These are phyloP conservation scores for Magnusiomyces tetraspermus DNA, from an alignment of 1,139 yeast genomes.

Conservation along the genomic window DNA sequence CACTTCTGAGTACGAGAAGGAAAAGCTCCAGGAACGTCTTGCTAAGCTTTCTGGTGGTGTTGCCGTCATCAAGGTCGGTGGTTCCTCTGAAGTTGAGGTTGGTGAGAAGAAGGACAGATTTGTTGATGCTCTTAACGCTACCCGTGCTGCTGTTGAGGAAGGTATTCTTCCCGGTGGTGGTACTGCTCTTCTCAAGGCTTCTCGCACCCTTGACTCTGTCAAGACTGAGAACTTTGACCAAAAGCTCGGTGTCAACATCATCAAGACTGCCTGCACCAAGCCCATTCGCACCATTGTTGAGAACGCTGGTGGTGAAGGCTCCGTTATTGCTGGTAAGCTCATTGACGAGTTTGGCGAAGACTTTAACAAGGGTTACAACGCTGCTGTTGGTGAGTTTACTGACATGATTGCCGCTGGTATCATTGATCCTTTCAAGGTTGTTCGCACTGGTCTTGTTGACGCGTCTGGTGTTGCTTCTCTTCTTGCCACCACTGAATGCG, in stretches of 20 bases:
- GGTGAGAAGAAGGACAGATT: conserved; percentile 99
- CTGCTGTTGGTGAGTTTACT: conserved; percentile 87
- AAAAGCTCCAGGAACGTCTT: conserved; percentile 95
- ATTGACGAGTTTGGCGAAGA: conserved; percentile 71
- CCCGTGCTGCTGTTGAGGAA: conserved; percentile 99
- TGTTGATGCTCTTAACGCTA: conserved; percentile 97
- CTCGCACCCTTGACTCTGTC: conserved; percentile 67
- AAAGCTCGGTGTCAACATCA: conserved; percentile 93
- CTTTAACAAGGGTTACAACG: conserved; percentile 89
- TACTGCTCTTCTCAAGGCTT: conserved; percentile 94
- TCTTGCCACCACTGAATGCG: conserved; percentile 97
- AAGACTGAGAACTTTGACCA: conserved; percentile 92
- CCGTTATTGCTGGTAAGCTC: conserved; percentile 94
- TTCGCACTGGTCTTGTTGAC: conserved; percentile 91
- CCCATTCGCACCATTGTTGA: conserved; percentile 97
- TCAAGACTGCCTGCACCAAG: conserved; percentile 89
- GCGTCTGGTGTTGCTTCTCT: conserved; percentile 98
- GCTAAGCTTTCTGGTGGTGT: conserved; percentile 99
- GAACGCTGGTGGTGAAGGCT: conserved; percentile 98
- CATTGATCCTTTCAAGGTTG: conserved; percentile 98
- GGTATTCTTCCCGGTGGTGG: conserved; percentile 99
- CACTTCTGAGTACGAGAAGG: conserved; percentile 93
- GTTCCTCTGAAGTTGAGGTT: conserved; percentile 96
- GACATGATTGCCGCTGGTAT: conserved; percentile 98
- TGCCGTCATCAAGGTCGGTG: conserved; percentile 97